phyloP scores from a whole-genome alignment of 441 rosid species.

The Adansonia gregorii region DNA sequence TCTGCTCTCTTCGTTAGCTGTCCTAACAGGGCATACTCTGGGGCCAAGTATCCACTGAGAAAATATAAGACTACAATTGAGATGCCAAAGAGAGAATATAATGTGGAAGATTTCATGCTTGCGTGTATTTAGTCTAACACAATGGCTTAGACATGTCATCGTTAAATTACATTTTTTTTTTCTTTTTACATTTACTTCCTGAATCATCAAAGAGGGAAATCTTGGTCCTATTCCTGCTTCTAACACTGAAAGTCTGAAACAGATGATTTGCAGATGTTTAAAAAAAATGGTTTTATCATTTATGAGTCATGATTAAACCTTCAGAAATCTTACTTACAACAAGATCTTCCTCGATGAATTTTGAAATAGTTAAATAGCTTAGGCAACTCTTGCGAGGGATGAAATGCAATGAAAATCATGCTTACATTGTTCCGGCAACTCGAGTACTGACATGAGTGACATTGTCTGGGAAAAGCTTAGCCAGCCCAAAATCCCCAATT shows the following conservation, averaged over 20 bases:
- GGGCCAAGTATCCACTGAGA: conserved; percentile 93
- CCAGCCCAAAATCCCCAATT: conserved; percentile 81
- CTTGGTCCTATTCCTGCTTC: neutral
- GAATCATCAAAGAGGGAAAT: neutral
- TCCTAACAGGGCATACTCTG: conserved; percentile 88
- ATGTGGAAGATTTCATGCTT: neutral
- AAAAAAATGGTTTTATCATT: neutral
- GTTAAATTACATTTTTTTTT: neutral
- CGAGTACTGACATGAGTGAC: conserved; percentile 79
- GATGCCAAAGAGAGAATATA: neutral
- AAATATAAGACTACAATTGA: conserved; percentile 13
- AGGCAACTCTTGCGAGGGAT: conserved; percentile 6
- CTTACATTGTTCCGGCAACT: conserved; percentile 85
- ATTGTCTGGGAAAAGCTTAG: conserved; percentile 76
- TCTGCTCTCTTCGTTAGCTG: conserved; percentile 94
- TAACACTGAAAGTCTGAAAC: neutral
- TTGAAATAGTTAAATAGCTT: neutral
- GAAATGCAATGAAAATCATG: conserved; percentile 25
- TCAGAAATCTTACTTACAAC: neutral
- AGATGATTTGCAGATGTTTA: neutral
- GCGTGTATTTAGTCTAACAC: neutral
- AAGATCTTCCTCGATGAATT: neutral
- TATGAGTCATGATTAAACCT: neutral
- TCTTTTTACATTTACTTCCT: neutral
- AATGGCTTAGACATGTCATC: neutral